Evolutionary conservation across 495 filamentous ascomycete genomes (phyloP).

Genomic region (Amorphotheca resinae): DNA sequence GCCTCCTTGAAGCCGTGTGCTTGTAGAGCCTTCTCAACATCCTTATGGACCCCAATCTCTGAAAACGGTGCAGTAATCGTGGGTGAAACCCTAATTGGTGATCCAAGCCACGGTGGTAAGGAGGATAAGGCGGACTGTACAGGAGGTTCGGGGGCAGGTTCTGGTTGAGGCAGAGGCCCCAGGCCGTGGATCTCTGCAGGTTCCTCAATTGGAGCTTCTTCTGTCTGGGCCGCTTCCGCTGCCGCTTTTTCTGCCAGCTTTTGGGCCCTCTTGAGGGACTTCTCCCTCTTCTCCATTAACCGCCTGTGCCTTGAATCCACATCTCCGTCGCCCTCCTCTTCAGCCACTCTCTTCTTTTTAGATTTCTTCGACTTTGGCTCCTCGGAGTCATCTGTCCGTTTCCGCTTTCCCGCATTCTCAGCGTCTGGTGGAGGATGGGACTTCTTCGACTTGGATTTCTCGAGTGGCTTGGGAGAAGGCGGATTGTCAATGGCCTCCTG

Average conservation of each 20-base stretch:
- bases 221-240: constrained; percentile 9
- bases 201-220: constrained; percentile 20
- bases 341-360: constrained; percentile 7
- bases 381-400: not conserved
- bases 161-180: constrained; percentile 66
- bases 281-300: constrained; percentile 36
- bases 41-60: constrained; percentile 41
- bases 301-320: constrained; percentile 29
- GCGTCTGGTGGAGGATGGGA: not conserved
- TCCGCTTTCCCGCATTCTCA: not conserved
- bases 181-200: constrained; percentile 50
- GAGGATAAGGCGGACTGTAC: constrained; percentile 40
- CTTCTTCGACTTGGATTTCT: not conserved
- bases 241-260: constrained; percentile 16
- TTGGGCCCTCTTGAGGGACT: constrained; percentile 28
- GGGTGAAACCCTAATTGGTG: constrained; percentile 51
- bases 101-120: constrained; percentile 61
- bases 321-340: constrained; percentile 4
- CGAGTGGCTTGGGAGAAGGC: not conserved
- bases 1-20: constrained; percentile 57
- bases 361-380: constrained; percentile 5
- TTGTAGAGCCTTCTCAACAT: constrained; percentile 47
- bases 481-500: constrained; percentile 1
- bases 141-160: constrained; percentile 39
- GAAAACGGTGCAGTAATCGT: constrained; percentile 47